Conservation (phyloP, 1,284 basidiomycete species). For the Cryptococcus sp. region DNA sequence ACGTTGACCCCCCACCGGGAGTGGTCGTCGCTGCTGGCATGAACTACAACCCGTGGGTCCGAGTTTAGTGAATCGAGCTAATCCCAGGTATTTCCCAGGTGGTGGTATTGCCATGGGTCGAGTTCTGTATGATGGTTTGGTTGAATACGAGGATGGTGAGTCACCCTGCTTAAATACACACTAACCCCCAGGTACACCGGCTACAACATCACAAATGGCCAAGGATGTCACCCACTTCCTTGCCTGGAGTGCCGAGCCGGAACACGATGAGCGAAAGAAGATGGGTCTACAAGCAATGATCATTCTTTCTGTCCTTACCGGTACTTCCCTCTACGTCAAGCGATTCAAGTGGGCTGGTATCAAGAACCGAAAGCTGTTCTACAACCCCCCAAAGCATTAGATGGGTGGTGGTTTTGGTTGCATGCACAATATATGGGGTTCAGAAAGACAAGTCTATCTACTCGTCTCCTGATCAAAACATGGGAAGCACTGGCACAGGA, state of each 20-base stretch:
- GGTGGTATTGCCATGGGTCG: constrained; percentile 98
- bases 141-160: constrained; percentile 88
- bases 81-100: constrained; percentile 75
- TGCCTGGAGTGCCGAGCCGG: constrained; percentile 92
- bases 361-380: constrained; percentile 87
- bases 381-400: constrained; percentile 33
- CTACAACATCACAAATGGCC: constrained; percentile 98
- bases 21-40: constrained; percentile 93
- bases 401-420: not conserved
- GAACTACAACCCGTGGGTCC: constrained; percentile 79
- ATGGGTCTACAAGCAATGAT: constrained; percentile 82
- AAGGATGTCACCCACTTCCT: constrained; percentile 98
- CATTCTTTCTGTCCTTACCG: constrained; percentile 75
- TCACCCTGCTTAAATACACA: not conserved
- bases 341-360: constrained; percentile 89
- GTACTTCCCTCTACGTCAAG: constrained; percentile 83
- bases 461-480: not conserved
- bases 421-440: no score
- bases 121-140: constrained; percentile 88
- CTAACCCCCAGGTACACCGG: constrained; percentile 69
- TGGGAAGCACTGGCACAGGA: constrained; percentile 18
- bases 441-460: not conserved
- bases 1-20: constrained; percentile 93
- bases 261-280: constrained; percentile 97
- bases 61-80: not conserved